Percentiles rank a stretch among this genome's conserved stretches.
Conservation (phyloP, 768 basidiomycete species). For the Leccinum obscurum region DNA sequence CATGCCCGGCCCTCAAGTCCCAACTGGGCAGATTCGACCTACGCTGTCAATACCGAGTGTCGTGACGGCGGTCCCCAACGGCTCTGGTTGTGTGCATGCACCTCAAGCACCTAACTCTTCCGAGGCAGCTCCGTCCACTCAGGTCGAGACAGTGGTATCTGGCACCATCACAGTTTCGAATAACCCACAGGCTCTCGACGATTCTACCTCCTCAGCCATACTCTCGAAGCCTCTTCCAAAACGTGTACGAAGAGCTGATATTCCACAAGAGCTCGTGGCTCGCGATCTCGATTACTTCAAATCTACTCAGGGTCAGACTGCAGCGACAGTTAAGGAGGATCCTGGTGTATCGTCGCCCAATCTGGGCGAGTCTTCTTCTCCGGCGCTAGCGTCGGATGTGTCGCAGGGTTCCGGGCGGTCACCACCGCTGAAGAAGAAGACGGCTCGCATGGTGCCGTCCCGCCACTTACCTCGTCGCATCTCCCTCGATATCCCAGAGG, state of each 20-base stretch:
- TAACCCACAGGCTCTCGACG: not conserved
- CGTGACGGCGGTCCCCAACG: not conserved
- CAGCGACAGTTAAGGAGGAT: not conserved
- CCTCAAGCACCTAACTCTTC: not conserved
- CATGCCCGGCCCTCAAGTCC: not conserved
- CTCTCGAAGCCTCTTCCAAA: conserved; percentile 29
- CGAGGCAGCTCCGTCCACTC: conserved; percentile 1
- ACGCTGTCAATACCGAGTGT: not conserved
- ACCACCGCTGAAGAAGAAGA: conserved; percentile 17
- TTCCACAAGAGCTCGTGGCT: conserved; percentile 25
- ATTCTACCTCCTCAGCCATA: not conserved
- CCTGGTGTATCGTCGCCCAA: not conserved
- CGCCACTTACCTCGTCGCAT: conserved; percentile 25
- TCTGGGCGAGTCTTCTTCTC: not conserved
- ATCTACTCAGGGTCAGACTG: conserved; percentile 7
- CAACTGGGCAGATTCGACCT: not conserved
- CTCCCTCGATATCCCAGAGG: not conserved
- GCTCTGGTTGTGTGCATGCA: not conserved
- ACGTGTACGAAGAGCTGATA: conserved; percentile 22
- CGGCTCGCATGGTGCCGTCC: conserved; percentile 28
- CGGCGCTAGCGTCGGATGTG: not conserved
- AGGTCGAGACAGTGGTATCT: not conserved
- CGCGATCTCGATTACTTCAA: conserved; percentile 35
- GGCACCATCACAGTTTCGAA: not conserved
- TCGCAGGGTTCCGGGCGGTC: not conserved